phyloP scores from a whole-genome alignment of 805 yeast genomes.

The Brettanomyces naardenensis region DNA sequence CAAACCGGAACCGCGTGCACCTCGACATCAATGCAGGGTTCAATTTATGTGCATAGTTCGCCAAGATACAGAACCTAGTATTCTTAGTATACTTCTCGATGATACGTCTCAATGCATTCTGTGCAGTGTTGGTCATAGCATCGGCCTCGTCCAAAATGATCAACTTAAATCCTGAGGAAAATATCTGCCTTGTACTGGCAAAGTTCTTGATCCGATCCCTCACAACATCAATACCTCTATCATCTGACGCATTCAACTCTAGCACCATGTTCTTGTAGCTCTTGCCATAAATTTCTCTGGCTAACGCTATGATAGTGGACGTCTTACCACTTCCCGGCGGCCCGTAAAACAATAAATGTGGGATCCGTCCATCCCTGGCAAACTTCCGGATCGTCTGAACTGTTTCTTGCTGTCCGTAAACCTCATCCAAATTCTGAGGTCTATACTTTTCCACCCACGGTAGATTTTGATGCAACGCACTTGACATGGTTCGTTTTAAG shows the following conservation, averaged over 20 bases:
- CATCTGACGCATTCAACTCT: conserved; percentile 94
- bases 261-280: conserved; percentile 82
- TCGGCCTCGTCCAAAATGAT: conserved; percentile 95
- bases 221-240: conserved; percentile 97
- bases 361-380: conserved; percentile 74
- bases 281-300: conserved; percentile 78
- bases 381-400: conserved; percentile 80
- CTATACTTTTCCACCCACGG: conserved; percentile 96
- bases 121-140: conserved; percentile 86
- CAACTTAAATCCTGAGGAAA: conserved; percentile 75
- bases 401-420: conserved; percentile 84
- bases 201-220: conserved; percentile 94
- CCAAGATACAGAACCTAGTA: conserved; percentile 91
- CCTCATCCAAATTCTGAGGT: conserved; percentile 76
- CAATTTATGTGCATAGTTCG: conserved; percentile 91
- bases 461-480: conserved; percentile 36
- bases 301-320: conserved; percentile 80
- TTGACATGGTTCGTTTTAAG: conserved; percentile 4
- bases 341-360: conserved; percentile 90
- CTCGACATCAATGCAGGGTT: conserved; percentile 93
- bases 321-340: conserved; percentile 95
- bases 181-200: conserved; percentile 93
- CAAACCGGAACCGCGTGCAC: conserved; percentile 91
- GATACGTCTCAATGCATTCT: conserved; percentile 72
- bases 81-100: conserved; percentile 91